Conservation (phyloP, 2,329 filamentous ascomycete genomes). For the Sarocladium strictum region DNA sequence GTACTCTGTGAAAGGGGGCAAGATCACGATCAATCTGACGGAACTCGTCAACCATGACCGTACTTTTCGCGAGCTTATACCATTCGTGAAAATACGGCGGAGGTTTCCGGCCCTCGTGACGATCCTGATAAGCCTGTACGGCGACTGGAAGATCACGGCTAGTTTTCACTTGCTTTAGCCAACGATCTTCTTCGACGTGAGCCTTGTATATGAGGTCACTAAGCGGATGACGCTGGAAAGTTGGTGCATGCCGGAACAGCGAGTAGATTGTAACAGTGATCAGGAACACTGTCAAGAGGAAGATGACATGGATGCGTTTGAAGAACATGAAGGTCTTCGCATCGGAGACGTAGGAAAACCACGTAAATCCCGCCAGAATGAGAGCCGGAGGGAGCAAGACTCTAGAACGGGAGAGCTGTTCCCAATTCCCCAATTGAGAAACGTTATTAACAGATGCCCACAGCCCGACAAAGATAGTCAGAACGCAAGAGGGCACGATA, state of each 20-base stretch:
- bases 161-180: slow-evolving; percentile 39
- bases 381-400: slow-evolving; percentile 33
- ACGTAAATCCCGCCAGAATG: slow-evolving; percentile 33
- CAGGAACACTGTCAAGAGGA: slow-evolving; percentile 31
- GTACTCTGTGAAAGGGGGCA: slow-evolving; percentile 70
- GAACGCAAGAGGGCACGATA: slow-evolving; percentile 33
- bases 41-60: slow-evolving; percentile 73
- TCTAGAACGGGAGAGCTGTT: slow-evolving; percentile 30
- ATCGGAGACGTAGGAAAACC: slow-evolving; percentile 38
- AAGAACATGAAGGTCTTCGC: slow-evolving; percentile 38
- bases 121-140: slow-evolving; percentile 42
- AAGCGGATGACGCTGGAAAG: slow-evolving; percentile 37
- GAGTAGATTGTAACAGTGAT: slow-evolving; percentile 32
- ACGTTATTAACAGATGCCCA: slow-evolving; percentile 29
- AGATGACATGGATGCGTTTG: slow-evolving; percentile 32
- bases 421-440: slow-evolving; percentile 36
- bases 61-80: slow-evolving; percentile 71
- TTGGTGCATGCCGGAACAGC: slow-evolving; percentile 22
- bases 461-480: slow-evolving; percentile 38
- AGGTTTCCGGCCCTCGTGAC: slow-evolving; percentile 59
- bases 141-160: slow-evolving; percentile 43
- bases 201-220: slow-evolving; percentile 43
- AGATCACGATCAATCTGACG: slow-evolving; percentile 72
- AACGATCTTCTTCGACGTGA: slow-evolving; percentile 41
- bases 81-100: slow-evolving; percentile 80